Evolutionary conservation across 768 basidiomycete genomes (phyloP), one percentile per base, ranked within the genome.

Genomic region (Russula vinacea): DNA sequence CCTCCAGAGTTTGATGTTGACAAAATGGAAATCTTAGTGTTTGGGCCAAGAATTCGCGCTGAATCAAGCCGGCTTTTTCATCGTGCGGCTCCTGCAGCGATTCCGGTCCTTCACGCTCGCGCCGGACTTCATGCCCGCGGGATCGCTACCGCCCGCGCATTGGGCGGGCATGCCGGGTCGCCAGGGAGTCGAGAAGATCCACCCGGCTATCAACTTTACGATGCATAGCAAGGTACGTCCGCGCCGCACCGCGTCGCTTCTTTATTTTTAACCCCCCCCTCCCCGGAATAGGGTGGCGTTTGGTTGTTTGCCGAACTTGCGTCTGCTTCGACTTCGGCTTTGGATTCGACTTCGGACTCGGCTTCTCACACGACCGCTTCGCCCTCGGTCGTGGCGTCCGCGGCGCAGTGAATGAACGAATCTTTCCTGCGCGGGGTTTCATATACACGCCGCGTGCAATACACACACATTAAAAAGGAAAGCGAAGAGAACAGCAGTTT

Each of bases 41-140:
- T 77, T 86, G 10, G 86, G 81, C 0, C 79, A 81, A 66, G 79
- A 83, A 77, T 83, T 84, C 67, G 81, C 83, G 17, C 81, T 83
- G 69, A 80, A 84, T 68, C 79, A 83, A 69, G 74, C 76, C 0
- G 81, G 82, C 1, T 83, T 81, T 73, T 80, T 84, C 73, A 74
- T 85, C 54, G 73, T 84, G 29, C 80, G 83, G 14, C 72, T 85
- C 1, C 68, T 85, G 35, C 84, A 86, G 70, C 73, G 77, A 10
- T 79, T 84, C 67, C 76, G 78, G 24, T 40, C 57, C 10, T 69
- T 75, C 47, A 40, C 55, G 16, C 37, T 62, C 32, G 63, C 60
- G 3, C 71, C 68, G 2, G 74, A 73, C 16, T 72, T 68, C 39
- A 68, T 68, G 68, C 68, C 68, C 17, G 58, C 55, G 5, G 66